These are phyloP conservation scores for Pseudonectria buxi DNA, from an alignment of 2,329 filamentous ascomycete species.

Conservation along the genomic window DNA sequence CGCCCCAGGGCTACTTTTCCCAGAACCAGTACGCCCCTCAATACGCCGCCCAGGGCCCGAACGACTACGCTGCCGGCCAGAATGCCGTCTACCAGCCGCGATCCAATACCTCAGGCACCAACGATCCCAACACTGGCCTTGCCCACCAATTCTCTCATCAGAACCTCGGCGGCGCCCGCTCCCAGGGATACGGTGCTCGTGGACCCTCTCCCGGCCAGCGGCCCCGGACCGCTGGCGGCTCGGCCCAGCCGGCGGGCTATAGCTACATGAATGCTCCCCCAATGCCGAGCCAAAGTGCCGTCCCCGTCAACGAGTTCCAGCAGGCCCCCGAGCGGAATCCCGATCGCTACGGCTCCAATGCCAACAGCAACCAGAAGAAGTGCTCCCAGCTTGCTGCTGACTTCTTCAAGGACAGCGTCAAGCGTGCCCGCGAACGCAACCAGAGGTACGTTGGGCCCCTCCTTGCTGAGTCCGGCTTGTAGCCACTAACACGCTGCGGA, in stretches of 20 bases:
- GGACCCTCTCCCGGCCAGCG: conserved; percentile 64
- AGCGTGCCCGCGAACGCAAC: conserved; percentile 90
- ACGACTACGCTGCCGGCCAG: conserved; percentile 47
- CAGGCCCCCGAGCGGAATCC: conserved; percentile 80
- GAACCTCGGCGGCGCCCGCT: conserved; percentile 71
- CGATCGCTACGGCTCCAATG: conserved; percentile 62
- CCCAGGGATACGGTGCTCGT: conserved; percentile 62
- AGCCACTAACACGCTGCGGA: neutral
- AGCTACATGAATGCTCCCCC: conserved; percentile 61
- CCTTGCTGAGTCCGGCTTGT: neutral
- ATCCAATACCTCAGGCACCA: conserved; percentile 54
- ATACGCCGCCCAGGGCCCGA: conserved; percentile 34
- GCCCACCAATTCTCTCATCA: conserved; percentile 97
- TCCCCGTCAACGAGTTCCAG: conserved; percentile 66
- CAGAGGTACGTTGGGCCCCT: conserved; percentile 59
- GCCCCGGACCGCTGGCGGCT: conserved; percentile 74
- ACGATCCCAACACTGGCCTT: conserved; percentile 83
- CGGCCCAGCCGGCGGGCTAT: conserved; percentile 56
- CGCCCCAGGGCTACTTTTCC: conserved; percentile 51
- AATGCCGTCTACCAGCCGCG: conserved; percentile 41
- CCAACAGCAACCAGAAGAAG: conserved; percentile 65
- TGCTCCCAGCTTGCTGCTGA: conserved; percentile 68
- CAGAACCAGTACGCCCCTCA: conserved; percentile 49
- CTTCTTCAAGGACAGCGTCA: conserved; percentile 98
- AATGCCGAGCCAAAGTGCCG: conserved; percentile 52